Percentiles rank a stretch among this genome's conserved stretches.
phyloP scores from a whole-genome alignment of 805 yeast species.

The Pichia rugopelliculosa region DNA sequence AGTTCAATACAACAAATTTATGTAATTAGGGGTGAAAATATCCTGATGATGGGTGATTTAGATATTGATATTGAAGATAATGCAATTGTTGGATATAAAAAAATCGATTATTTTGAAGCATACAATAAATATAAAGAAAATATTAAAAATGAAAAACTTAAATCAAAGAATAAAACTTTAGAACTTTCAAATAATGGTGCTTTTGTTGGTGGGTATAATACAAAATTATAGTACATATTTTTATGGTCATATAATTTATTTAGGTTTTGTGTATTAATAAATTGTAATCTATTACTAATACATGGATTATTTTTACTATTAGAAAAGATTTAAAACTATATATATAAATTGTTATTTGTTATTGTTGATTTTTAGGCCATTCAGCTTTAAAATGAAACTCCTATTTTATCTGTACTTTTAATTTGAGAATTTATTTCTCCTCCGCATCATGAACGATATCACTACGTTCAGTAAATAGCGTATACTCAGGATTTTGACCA shows the following conservation, averaged over 20 bases:
- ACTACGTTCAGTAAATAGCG: slow-evolving; percentile 37
- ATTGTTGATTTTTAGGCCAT: too few relatives aligned
- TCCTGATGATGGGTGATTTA: slow-evolving; percentile 87
- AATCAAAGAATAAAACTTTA: not conserved
- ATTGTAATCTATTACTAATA: not conserved
- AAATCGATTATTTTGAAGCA: not conserved
- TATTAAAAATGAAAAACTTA: not conserved
- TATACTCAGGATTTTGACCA: slow-evolving; percentile 46
- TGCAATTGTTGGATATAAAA: slow-evolving; percentile 42
- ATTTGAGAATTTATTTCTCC: not conserved
- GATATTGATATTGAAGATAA: slow-evolving; percentile 81
- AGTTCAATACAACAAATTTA: slow-evolving; percentile 55
- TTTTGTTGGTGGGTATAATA: slow-evolving; percentile 1
- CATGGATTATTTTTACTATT: not conserved
- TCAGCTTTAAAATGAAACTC: too few relatives aligned
- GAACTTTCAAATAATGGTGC: slow-evolving; percentile 1
- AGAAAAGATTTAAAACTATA: not conserved
- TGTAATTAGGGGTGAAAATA: slow-evolving; percentile 93
- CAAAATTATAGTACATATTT: not conserved
- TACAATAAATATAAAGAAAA: not conserved
- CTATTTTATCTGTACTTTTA: not conserved
- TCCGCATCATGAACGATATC: slow-evolving; percentile 18
- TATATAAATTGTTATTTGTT: too few relatives aligned
- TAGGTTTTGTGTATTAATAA: not conserved
- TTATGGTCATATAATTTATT: not conserved